Evolutionary conservation across 352 stramenopile species (phyloP).

Genomic region (Phytophthora aleatoria): DNA sequence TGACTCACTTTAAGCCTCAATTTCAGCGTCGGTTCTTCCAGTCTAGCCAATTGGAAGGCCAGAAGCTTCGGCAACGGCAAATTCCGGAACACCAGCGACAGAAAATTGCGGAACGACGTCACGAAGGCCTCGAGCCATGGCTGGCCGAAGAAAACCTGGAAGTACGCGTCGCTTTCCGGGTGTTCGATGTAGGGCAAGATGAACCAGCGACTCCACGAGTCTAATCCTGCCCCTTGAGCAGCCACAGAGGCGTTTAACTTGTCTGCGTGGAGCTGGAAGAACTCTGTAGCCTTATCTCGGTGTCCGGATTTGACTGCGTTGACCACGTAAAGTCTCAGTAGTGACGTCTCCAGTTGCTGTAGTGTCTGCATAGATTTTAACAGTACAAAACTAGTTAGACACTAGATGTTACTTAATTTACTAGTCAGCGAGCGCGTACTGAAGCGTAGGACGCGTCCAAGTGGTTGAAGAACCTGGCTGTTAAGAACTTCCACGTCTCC

Average conservation of each 20-base stretch:
- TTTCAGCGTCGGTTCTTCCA: constrained; percentile 74
- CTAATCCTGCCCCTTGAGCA: constrained; percentile 20
- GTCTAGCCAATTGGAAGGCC: constrained; percentile 68
- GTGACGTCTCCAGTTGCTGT: constrained; percentile 65
- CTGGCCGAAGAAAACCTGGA: constrained; percentile 75
- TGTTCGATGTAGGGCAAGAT: constrained; percentile 79
- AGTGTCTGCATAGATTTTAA: constrained; percentile 47
- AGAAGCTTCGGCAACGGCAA: constrained; percentile 78
- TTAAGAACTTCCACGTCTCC: constrained; percentile 84
- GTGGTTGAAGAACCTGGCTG: constrained; percentile 79
- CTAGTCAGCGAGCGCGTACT: constrained; percentile 31
- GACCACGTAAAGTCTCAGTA: constrained; percentile 76
- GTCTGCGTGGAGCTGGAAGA: constrained; percentile 75
- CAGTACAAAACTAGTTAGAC: constrained; percentile 9
- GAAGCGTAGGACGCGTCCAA: constrained; percentile 72
- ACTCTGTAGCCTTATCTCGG: constrained; percentile 71
- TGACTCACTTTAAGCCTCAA: constrained; percentile 73
- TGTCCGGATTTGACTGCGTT: constrained; percentile 76
- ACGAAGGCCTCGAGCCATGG: constrained; percentile 77
- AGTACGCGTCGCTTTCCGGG: constrained; percentile 76
- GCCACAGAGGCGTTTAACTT: constrained; percentile 58
- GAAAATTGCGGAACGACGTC: constrained; percentile 79
- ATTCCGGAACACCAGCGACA: constrained; percentile 77
- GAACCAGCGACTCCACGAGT: constrained; percentile 85
- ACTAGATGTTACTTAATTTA: background rate